These are phyloP conservation scores for Puccinellia tenuiflora DNA, from an alignment of 176 grass and related monocot genomes.

Conservation along the genomic window DNA sequence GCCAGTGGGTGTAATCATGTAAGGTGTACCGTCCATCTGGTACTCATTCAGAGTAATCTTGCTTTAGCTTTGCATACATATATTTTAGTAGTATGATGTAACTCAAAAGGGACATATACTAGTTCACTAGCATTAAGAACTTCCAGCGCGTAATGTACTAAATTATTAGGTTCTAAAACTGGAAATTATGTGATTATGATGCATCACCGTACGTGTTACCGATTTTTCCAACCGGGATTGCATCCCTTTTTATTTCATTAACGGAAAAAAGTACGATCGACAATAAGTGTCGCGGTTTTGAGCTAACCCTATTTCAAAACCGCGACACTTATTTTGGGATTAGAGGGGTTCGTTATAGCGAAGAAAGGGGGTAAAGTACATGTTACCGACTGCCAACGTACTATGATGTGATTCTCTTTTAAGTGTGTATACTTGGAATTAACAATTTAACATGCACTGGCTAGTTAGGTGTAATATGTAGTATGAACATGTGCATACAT, in stretches of 20 bases:
- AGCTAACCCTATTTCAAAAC: too few relatives aligned
- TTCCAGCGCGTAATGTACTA: background rate
- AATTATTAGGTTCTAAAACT: background rate
- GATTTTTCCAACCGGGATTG: too few relatives aligned
- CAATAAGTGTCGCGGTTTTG: too few relatives aligned
- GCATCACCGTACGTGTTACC: too few relatives aligned
- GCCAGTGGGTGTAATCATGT: conserved; percentile 8
- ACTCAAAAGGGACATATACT: background rate
- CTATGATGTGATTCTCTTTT: background rate
- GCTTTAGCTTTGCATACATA: background rate
- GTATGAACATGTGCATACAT: background rate
- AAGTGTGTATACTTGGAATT: background rate
- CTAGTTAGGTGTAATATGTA: background rate
- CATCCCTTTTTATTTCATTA: too few relatives aligned
- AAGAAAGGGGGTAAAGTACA: too few relatives aligned
- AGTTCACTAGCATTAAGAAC: background rate
- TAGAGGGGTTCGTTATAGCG: too few relatives aligned
- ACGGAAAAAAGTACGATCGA: too few relatives aligned
- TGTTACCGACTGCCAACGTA: too few relatives aligned
- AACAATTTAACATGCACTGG: background rate
- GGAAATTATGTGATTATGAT: background rate
- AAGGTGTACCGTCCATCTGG: background rate
- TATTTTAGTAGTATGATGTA: background rate
- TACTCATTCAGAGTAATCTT: background rate
- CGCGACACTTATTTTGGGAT: too few relatives aligned